phyloP scores from a whole-genome alignment of 768 basidiomycete genomes.

The Asterophora lycoperdoides region DNA sequence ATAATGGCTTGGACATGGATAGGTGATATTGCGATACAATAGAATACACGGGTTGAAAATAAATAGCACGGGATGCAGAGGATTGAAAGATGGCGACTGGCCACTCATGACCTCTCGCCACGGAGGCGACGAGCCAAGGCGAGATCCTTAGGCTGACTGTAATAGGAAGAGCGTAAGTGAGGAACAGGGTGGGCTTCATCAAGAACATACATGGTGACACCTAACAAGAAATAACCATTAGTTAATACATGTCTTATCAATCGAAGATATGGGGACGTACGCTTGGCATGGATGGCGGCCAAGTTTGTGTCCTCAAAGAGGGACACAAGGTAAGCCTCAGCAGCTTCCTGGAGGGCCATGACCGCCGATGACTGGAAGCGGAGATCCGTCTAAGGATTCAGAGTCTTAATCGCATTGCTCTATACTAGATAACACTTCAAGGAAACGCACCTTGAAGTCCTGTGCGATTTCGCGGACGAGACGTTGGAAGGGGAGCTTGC shows the following conservation, averaged over 20 bases:
- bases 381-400: constrained; percentile 17
- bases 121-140: constrained; percentile 21
- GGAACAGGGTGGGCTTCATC: background rate
- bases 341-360: constrained; percentile 20
- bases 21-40: constrained; percentile 11
- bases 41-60: constrained; percentile 5
- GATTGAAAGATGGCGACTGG: background rate
- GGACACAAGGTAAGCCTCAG: constrained; percentile 20
- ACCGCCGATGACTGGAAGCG: constrained; percentile 22
- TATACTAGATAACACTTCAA: background rate
- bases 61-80: constrained; percentile 5
- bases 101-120: constrained; percentile 16
- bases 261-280: constrained; percentile 1
- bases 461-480: constrained; percentile 73
- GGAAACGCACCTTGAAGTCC: constrained; percentile 55
- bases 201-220: constrained; percentile 19
- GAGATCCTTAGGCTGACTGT: constrained; percentile 20
- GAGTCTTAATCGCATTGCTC: background rate
- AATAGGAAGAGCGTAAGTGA: background rate
- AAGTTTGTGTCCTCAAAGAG: constrained; percentile 20
- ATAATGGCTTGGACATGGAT: background rate
- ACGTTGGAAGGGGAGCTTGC: constrained; percentile 84
- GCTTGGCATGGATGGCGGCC: constrained; percentile 22
- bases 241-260: background rate
- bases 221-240: constrained; percentile 4